Percentiles rank a stretch among this genome's conserved stretches.
Evolutionary conservation across 1,284 basidiomycete species (phyloP).

Genomic region (Ceratobasidium sp.): DNA sequence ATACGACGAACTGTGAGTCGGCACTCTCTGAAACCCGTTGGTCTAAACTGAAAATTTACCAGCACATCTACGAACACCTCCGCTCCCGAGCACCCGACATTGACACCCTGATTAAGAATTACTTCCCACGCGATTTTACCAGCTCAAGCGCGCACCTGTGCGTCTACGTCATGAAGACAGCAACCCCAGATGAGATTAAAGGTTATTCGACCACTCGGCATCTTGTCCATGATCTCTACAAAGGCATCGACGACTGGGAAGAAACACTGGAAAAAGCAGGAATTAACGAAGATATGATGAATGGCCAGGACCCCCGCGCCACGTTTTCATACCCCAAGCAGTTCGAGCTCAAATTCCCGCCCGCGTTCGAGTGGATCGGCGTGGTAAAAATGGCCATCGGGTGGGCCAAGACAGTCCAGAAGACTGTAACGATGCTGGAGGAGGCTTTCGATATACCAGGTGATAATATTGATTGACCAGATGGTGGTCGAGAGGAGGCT

Average conservation of each 20-base stretch:
- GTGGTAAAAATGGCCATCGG: conserved; percentile 12
- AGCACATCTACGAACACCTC: conserved; percentile 35
- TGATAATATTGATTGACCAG: not conserved
- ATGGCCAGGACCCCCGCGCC: conserved; percentile 6
- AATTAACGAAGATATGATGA: conserved; percentile 26
- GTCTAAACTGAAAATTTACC: not conserved
- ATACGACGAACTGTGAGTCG: conserved; percentile 8
- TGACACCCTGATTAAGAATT: conserved; percentile 17
- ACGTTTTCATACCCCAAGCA: conserved; percentile 24
- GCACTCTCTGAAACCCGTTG: not conserved
- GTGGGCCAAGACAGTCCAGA: conserved; percentile 23
- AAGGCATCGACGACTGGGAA: conserved; percentile 18
- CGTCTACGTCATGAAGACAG: conserved; percentile 14
- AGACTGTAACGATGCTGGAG: conserved; percentile 8
- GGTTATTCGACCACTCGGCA: not conserved
- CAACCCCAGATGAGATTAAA: conserved; percentile 6
- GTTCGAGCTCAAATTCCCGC: conserved; percentile 19
- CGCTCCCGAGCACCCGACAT: conserved; percentile 19
- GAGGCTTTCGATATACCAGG: conserved; percentile 7
- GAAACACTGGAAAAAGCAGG: conserved; percentile 10
- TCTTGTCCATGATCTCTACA: conserved; percentile 7
- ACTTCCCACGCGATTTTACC: conserved; percentile 22
- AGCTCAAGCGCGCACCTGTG: not conserved
- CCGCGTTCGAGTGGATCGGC: not conserved
- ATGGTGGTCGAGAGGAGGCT: not conserved